Evolutionary conservation across 2,329 filamentous ascomycete species (phyloP), one percentile per base, ranked within the genome.

Genomic region (Cladosporium austrohemisphaericum): DNA sequence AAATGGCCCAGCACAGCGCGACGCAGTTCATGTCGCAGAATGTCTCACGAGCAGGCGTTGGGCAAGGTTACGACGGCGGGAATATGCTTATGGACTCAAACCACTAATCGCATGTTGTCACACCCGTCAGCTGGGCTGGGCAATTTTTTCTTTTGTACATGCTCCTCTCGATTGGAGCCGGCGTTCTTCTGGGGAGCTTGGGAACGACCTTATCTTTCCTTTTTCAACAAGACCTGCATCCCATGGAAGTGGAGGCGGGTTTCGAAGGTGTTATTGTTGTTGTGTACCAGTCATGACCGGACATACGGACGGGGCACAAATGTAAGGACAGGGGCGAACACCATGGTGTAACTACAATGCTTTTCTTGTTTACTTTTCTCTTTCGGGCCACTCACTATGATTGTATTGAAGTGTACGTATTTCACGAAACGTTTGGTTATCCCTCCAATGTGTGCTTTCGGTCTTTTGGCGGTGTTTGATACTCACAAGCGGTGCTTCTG

Each of bases 1-100:
- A 56, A 5, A 55, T 61, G 19, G 60, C 61, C 8, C 55, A 63
- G 48, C 49, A 61, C 37, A 56, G 52, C 16, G 60, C 60, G n/a
- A 56, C 49, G 10, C 52, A 57, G 22, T 63, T 55, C 46, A 41
- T 60, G 36, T 56, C 57, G 28, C 51, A 55, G 43, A 53, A 55
- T 23, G 54, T 61, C 6, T 50, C 43, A 10, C 50, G 47, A 9
- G 55, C 57, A 8, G 59, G 55, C n/a, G 45, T 57, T 9, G 40
- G 41, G 10, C 28, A 19, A 5, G 46, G 46, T 13, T 49, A 33
- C 52, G 29, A 50, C 28, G 54, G 54, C 5, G 44, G 44, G 31
- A 49, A 55, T 18, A 51, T 55, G 43, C 53, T 54, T 38, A 38
- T 35, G 38, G 44, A n/a, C 38, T n/a, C n/a, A n/a, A n/a, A n/a